Base-by-base conservation (phyloP, 441 rosid species). In the Adansonia rubrostipa region DNA sequence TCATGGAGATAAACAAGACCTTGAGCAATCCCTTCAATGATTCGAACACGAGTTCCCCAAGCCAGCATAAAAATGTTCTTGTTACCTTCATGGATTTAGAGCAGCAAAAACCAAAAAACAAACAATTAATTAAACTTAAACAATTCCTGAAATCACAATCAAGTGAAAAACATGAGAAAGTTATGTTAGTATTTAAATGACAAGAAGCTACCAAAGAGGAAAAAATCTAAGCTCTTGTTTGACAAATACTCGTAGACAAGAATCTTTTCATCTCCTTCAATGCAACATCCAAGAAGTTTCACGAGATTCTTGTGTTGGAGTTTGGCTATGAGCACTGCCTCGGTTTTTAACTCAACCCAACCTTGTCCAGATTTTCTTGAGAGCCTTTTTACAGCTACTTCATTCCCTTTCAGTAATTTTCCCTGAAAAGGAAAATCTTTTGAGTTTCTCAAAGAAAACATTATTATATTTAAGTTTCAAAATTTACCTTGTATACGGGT, bases 301-400 rank as follows among this genome's bases (percentile, higher is more conserved):
- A 77, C 80, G 17, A 77, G 76, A 48, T 77, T 77, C 70, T 57
- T 70, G 40, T 77, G 80, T 60, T 77, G 75, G 28, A 78, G 80
- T 71, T 78, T 62, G 42, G 76, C 76, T 20, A 76, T 76, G 54
- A 62, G 71, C 60, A 50, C 4, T 47, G 71, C 78, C 68, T 75
- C 78, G 33, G 50, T 75, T 51, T 63, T 75, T 10, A 63, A 65
- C 17, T 63, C 76, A 5, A 28, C 51, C 58, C 45, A 33, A 10
- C 68, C 80, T 15, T 78, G 76, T 47, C 75, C 69, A 70, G 76
- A 71, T 70, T 57, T 13, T 20, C 77, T 57, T 19, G 73, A 40
- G 9, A 73, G 58, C 57, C 76, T 51, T 61, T 75, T 75, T 19
- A 76, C 76, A 13, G 73, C 68, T 56, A 75, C 72, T 56, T 48